Evolutionary conservation across 192 early-diverging fungal species (phyloP), one percentile per base, ranked within the genome.

Genomic region (Phlyctochytrium bullatum): DNA sequence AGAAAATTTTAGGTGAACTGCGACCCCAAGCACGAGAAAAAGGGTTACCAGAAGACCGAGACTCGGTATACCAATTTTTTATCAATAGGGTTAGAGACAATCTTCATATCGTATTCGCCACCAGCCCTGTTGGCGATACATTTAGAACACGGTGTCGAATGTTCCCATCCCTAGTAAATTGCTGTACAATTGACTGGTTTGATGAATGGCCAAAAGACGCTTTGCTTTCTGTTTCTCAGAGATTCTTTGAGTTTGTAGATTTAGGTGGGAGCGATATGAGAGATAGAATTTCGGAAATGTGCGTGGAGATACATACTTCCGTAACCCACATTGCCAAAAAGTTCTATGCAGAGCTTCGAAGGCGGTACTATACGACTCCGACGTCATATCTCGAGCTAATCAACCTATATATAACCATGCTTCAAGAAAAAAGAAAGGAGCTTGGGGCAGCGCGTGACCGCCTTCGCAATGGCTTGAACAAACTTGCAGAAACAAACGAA

Each of bases 141-240:
- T 86, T 86, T 65, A 61, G 84, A 53, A 83, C 72, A 24, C 51
- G 84, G 28, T 86, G 84, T 61, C 60, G 84, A 17, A 86, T 86
- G 84, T 86, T 86, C 52, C 84, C 84, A 24, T 80, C 78, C 1
- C 66, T 86, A 1, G 84, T 86, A 24, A 86, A 86, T 59, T 83
- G 84, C 75, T 86, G 81, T 65, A 86, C 84, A 4, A 86, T 86
- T 36, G 84, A 82, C 60, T 86, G 84, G 84, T 86, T 86, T 60
- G 81, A 86, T 57, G 84, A 83, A 61, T 86, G 84, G 84, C 84
- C 84, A 27, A 62, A 66, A 30, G 84, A 86, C 33, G 84, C 84
- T 3, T 73, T 86, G 31, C 67, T 83, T 14, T 83, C 84, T 2
- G 84, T 86, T 25, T 86, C 84, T 4, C 65, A 65, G 30, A 57